Evolutionary conservation across 805 yeast genomes (phyloP).

Genomic region (Naumovozyma castellii): DNA sequence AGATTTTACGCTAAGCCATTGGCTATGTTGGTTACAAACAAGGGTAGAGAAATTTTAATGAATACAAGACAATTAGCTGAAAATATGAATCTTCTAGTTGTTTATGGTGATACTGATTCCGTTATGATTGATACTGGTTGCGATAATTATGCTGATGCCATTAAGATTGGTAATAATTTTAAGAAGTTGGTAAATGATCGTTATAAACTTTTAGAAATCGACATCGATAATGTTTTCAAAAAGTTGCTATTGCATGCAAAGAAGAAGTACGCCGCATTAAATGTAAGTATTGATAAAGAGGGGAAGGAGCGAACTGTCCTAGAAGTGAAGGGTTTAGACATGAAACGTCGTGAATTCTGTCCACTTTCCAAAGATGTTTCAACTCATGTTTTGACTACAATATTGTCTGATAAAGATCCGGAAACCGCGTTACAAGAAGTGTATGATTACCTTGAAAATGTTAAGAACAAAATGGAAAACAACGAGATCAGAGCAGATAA

Average conservation of each 20-base stretch:
- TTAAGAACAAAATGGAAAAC: slow-evolving; percentile 46
- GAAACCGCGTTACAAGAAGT: slow-evolving; percentile 66
- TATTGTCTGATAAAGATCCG: slow-evolving; percentile 65
- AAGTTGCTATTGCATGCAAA: slow-evolving; percentile 82
- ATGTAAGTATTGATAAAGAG: slow-evolving; percentile 39
- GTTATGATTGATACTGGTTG: slow-evolving; percentile 94
- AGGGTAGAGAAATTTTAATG: slow-evolving; percentile 91
- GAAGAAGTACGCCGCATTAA: slow-evolving; percentile 94
- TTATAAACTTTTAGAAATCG: slow-evolving; percentile 81
- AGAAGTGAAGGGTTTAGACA: slow-evolving; percentile 93
- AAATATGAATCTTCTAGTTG: slow-evolving; percentile 68
- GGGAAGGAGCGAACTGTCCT: slow-evolving; percentile 51
- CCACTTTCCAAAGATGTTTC: slow-evolving; percentile 86
- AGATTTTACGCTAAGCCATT: slow-evolving; percentile 92
- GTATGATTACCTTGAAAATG: slow-evolving; percentile 58
- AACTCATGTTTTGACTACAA: slow-evolving; percentile 57
- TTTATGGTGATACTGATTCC: slow-evolving; percentile 98
- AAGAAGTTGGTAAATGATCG: slow-evolving; percentile 80
- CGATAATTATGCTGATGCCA: slow-evolving; percentile 58
- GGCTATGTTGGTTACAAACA: slow-evolving; percentile 89
- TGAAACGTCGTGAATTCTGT: slow-evolving; percentile 94
- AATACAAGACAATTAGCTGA: slow-evolving; percentile 92
- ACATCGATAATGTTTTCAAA: slow-evolving; percentile 87
- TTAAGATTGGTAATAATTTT: slow-evolving; percentile 75
- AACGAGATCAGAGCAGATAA: slow-evolving; percentile 58